Conservation (phyloP, 352 stramenopile genomes). For the Globisporangium nunn region DNA sequence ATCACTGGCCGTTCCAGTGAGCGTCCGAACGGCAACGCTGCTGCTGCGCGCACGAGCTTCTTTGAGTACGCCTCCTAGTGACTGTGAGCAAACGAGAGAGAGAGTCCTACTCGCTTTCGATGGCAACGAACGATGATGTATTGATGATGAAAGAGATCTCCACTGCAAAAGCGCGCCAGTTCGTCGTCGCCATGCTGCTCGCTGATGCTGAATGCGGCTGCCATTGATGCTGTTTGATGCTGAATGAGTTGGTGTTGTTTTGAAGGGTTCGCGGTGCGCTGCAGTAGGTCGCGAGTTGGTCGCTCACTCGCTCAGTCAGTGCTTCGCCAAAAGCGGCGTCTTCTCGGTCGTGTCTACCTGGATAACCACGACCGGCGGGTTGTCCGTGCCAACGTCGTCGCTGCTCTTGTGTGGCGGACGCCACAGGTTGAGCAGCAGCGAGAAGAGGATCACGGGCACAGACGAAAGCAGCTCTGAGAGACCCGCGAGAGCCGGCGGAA, state of each 20-base stretch:
- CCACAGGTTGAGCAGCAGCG: conserved; percentile 63
- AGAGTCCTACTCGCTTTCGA: background rate
- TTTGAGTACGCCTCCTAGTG: conserved; percentile 18
- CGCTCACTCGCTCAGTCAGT: background rate
- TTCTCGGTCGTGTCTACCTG: conserved; percentile 26
- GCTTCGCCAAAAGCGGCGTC: conserved; percentile 25
- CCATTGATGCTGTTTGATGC: background rate
- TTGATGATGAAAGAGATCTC: background rate
- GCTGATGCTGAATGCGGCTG: background rate
- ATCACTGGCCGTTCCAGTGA: conserved; percentile 20
- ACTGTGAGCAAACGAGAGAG: background rate
- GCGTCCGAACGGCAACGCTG: conserved; percentile 2
- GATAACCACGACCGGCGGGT: conserved; percentile 22
- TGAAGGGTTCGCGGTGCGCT: background rate
- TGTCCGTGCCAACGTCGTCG: conserved; percentile 9
- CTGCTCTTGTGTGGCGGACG: conserved; percentile 30
- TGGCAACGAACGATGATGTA: background rate
- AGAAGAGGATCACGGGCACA: conserved; percentile 76
- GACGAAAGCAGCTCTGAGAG: conserved; percentile 69
- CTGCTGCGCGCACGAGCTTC: conserved; percentile 21
- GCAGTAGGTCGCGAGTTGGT: too few relatives aligned
- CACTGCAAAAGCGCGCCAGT: background rate
- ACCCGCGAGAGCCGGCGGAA: conserved; percentile 61
- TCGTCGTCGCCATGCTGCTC: background rate
- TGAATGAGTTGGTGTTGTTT: background rate